phyloP scores from a whole-genome alignment of 2,329 filamentous ascomycete species.

The Ciborinia camelliae region DNA sequence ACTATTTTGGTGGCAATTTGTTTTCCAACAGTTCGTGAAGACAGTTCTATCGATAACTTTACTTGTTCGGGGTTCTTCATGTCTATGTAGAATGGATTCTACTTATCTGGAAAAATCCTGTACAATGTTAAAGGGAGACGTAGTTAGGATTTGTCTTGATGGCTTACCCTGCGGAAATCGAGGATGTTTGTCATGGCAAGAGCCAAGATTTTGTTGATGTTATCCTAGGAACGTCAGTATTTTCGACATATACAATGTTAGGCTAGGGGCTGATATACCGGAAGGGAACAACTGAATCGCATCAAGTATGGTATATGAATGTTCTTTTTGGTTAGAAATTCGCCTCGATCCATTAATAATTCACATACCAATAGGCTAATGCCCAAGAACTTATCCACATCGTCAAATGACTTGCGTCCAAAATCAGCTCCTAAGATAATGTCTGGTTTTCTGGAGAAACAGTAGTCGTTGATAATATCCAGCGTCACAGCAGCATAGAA shows the following conservation, averaged over 20 bases:
- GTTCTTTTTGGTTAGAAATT: neutral
- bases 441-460: slow-evolving; percentile 19
- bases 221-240: neutral
- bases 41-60: slow-evolving; percentile 8
- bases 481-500: neutral
- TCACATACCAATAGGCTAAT: slow-evolving; percentile 7
- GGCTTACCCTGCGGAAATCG: neutral
- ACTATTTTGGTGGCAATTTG: slow-evolving; percentile 37
- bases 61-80: neutral
- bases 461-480: slow-evolving; percentile 16
- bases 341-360: neutral
- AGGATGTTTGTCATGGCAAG: neutral
- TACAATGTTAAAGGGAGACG: slow-evolving; percentile 38
- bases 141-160: neutral
- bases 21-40: slow-evolving; percentile 23
- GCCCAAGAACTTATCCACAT: neutral
- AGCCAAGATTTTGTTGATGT: slow-evolving; percentile 18
- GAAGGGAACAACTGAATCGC: neutral
- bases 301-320: slow-evolving; percentile 7
- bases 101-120: slow-evolving; percentile 3
- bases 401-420: slow-evolving; percentile 8
- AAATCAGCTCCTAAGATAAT: neutral
- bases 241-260: neutral
- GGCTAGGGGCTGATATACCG: neutral
- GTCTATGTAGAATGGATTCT: slow-evolving; percentile 3